Base-by-base conservation (phyloP, 2,329 filamentous ascomycete species). In the Aspergillus sp. region DNA sequence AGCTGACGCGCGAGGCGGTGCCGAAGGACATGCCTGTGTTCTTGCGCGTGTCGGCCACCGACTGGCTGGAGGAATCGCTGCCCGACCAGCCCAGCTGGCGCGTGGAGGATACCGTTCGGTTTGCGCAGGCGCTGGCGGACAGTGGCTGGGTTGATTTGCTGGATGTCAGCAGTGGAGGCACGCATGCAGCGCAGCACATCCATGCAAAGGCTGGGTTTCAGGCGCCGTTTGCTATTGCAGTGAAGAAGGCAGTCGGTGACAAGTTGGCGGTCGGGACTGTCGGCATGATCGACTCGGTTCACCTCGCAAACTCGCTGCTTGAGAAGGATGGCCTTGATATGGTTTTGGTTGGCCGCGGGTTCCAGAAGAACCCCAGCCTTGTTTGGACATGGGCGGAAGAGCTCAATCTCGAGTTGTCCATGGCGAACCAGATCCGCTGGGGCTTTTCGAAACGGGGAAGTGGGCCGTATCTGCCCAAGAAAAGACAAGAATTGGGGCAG, bases 321-420 rank as follows among this genome's bases (percentile, higher is more conserved):
- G 76, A 82, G 52, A 69, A 74, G 55, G 70, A 74, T 13, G 70
- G 73, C 57, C 64, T 85, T 53, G 91, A 97, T 66, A 69, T 92
- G 21, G 84, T 88, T 0, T 78, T 92, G 16, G 78, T 88, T 1
- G 92, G 83, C 0, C 79, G 90, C 50, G 87, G 88, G 65, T 94
- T 94, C 71, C 78, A 95, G 72, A 85, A 90, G 67, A 90, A 96
- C 66, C 88, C 91, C 0, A 85, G 89, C 50, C 84, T 91, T 65
- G 88, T 91, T 9, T 84, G 90, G 71, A 78, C 82, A 25, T 86
- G 83, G 58, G 91, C 89, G 0, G 81, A 89, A 53, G 82, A 91
- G 58, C 76, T 96, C 36, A 85, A 83, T 6, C 84, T 93, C 5
- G 75, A 84, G 52, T 83, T 91, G 3, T 78, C 86, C 59, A 87